A percentile compares a stretch with the other conserved stretches of the same genome.
These are phyloP conservation scores for Cystobasidiaceae sp. DNA, from an alignment of 1,284 basidiomycete genomes.

Conservation along the genomic window DNA sequence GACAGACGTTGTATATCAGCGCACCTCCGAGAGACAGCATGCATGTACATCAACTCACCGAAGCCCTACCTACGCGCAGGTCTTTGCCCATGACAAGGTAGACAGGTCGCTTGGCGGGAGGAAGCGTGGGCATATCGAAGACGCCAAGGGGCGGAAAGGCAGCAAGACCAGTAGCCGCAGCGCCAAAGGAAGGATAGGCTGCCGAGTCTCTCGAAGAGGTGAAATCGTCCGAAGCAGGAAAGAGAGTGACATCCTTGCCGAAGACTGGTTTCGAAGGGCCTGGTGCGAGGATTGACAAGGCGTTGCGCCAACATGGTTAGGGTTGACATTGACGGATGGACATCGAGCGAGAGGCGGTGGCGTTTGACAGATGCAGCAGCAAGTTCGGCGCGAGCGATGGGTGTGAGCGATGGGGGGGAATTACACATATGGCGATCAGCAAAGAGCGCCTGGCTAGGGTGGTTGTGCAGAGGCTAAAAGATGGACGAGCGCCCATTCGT, in stretches of 20 bases:
- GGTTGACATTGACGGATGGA: not conserved
- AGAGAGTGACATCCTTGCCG: not conserved
- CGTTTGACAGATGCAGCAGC: too few relatives aligned
- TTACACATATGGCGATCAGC: too few relatives aligned
- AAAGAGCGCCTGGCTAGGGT: too few relatives aligned
- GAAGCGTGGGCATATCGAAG: not conserved
- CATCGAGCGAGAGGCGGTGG: not conserved
- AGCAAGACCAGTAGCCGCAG: not conserved
- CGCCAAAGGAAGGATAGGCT: not conserved
- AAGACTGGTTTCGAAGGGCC: not conserved
- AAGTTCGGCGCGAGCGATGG: too few relatives aligned
- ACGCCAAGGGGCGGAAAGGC: not conserved
- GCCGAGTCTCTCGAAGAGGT: not conserved
- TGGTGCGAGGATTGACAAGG: not conserved
- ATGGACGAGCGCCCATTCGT: too few relatives aligned
- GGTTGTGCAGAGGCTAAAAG: too few relatives aligned
- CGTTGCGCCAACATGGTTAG: too few relatives aligned
- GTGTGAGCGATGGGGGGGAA: too few relatives aligned
- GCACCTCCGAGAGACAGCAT: not conserved
- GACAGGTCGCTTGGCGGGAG: not conserved
- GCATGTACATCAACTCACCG: not conserved
- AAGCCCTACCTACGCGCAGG: slow-evolving; percentile 4
- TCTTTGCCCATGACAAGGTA: slow-evolving; percentile 1
- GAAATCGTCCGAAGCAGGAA: not conserved
- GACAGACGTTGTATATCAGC: not conserved